These are phyloP conservation scores for Verticillium albo-atrum DNA, from an alignment of 2,329 filamentous ascomycete genomes.

Conservation along the genomic window DNA sequence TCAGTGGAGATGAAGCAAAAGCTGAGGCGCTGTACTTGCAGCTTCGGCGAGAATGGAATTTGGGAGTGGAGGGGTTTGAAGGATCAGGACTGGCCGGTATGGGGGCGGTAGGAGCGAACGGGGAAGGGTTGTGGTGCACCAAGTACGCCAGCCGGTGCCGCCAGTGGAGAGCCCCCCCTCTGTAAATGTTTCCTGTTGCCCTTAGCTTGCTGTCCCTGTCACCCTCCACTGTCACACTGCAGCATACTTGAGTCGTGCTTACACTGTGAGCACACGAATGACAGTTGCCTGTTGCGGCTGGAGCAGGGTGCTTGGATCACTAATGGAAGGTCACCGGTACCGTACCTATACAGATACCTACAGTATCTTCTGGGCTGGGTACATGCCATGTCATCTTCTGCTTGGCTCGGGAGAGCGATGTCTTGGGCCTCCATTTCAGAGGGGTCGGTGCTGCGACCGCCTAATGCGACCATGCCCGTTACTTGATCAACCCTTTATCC, in stretches of 20 bases:
- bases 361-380: neutral
- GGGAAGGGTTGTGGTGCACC: neutral
- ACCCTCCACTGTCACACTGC: neutral
- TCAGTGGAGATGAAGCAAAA: neutral
- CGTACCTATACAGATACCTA: neutral
- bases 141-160: neutral
- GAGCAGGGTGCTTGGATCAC: neutral
- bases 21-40: neutral
- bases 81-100: neutral
- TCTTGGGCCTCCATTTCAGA: no score
- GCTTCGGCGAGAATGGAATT: neutral
- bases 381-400: no score
- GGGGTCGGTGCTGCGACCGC: no score
- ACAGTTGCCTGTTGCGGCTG: neutral
- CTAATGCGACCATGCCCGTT: no score
- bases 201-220: neutral
- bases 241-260: neutral
- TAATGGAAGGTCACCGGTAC: neutral
- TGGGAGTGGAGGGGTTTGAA: neutral
- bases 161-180: neutral
- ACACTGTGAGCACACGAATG: neutral
- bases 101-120: neutral
- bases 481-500: no score
- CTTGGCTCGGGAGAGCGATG: no score
- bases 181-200: neutral